Evolutionary conservation across 1,284 basidiomycete genomes (phyloP), one percentile per base, ranked within the genome.

Genomic region (Pseudozyma sp.): DNA sequence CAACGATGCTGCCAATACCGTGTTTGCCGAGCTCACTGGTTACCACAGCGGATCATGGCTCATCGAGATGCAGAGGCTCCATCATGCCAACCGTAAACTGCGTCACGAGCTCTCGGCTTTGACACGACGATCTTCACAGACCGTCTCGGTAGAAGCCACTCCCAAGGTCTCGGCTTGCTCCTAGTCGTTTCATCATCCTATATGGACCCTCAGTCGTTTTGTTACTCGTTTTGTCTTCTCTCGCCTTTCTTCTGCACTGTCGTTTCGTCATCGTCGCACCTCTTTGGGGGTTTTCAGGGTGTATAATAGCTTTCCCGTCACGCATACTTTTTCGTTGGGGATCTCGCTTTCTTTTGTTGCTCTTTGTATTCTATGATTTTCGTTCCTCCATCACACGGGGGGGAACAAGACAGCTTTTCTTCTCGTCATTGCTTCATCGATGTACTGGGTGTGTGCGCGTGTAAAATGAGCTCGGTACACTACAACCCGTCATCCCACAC

Each of bases 401-500:
- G 11, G 10, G 16, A n/a, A 13, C 11, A 7, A 42, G 11, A 42
- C 7, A n/a, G 40, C 14, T 37, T 9, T 14, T 37, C 14, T 37
- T 37, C 35, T 37, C 10, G 35, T 37, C 35, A 37, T 14, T 37
- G 8, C 10, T 14, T 10, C 14, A 10, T 37, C 35, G 35, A 14
- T 9, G 2, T 42, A 14, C 40, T 14, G n/a, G 40, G n/a, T 5
- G 40, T 7, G n/a, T 13, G 40, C 7, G 16, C n/a, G 40, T 42
- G 40, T 13, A 7, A 14, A 14, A n/a, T 10, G 40, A n/a, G 40
- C 11, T 10, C 7, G 40, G 35, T 9, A 37, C 9, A 17, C 42
- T 50, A 82, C 44, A 82, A 14, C 0, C 74, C 78, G 29, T 81
- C 78, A 43, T 82, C 81, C 81, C 81, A 82, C 8, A 79, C 75